phyloP scores from a whole-genome alignment of 495 filamentous ascomycete genomes.

The Sordaria brevicollis region DNA sequence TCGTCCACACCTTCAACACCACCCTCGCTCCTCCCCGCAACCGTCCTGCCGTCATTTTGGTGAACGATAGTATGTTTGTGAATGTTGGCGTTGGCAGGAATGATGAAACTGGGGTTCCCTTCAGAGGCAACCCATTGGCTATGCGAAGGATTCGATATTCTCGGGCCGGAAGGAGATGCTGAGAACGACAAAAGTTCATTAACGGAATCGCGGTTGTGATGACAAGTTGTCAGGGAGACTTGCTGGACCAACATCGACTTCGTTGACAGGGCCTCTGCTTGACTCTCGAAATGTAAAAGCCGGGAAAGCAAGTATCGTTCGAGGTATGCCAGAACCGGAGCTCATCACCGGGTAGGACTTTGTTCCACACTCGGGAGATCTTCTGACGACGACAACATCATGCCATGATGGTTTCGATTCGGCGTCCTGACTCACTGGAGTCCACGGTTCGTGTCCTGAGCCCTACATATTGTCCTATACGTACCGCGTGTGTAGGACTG shows the following conservation, averaged over 20 bases:
- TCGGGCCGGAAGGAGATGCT: not conserved
- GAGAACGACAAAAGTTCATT: not conserved
- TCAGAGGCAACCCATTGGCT: conserved; percentile 7
- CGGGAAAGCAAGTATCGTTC: not conserved
- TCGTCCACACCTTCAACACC: not conserved
- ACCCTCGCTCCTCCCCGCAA: not conserved
- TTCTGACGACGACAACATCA: not conserved
- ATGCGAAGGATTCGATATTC: not conserved
- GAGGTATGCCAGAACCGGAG: not conserved
- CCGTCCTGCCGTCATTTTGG: not conserved
- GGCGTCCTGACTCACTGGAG: not conserved
- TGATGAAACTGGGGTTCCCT: not conserved
- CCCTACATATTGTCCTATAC: not conserved
- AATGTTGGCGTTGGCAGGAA: not conserved
- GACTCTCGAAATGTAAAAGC: not conserved
- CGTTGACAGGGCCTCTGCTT: not conserved
- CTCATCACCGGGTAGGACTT: not conserved
- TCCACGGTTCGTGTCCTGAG: not conserved
- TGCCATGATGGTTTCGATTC: not conserved
- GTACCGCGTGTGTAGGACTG: not conserved
- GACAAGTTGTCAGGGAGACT: not conserved
- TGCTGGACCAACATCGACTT: not conserved
- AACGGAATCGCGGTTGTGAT: not conserved
- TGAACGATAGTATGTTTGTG: not conserved
- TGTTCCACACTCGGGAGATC: not conserved